Evolutionary conservation across 345 rosid species (phyloP), one percentile per base, ranked within the genome.

Genomic region (Garcia nutans): DNA sequence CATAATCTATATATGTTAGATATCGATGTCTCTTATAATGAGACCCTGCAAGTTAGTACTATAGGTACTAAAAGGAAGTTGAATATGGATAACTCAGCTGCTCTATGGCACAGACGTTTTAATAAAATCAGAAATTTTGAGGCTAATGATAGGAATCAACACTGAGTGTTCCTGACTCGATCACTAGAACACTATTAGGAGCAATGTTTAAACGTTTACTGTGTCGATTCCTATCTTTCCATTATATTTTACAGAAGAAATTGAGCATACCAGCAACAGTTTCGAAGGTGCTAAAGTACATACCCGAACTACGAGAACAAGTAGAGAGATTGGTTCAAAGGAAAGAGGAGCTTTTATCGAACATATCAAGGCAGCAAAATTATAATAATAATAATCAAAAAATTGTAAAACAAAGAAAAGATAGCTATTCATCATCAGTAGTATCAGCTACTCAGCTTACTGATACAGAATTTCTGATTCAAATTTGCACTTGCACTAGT

Each of bases 181-280:
- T n/a, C n/a, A n/a, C n/a, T n/a, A n/a, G n/a, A n/a, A n/a, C n/a
- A n/a, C n/a, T n/a, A n/a, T n/a, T n/a, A n/a, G n/a, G n/a, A n/a
- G n/a, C n/a, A n/a, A n/a, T n/a, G n/a, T n/a, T n/a, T n/a, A n/a
- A n/a, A n/a, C n/a, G n/a, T n/a, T n/a, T n/a, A n/a, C n/a, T n/a
- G n/a, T n/a, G n/a, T n/a, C n/a, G n/a, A n/a, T n/a, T n/a, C n/a
- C n/a, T n/a, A n/a, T n/a, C n/a, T n/a, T n/a, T n/a, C n/a, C n/a
- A n/a, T 28, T 28, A 28, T 28, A 28, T 28, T 28, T 28, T 28
- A 28, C 79, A 86, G 90, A 88, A 76, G 68, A 90, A 83, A 75
- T 24, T 90, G 68, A 90, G 88, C 79, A 86, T 87, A 79, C 89
- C 92, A 0, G 76, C 72, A 44, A 90, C 87, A 13, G 77, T 90